Percentiles rank a stretch among this genome's conserved stretches.
phyloP scores from a whole-genome alignment of 352 stramenopile species.

The Globisporangium polare region DNA sequence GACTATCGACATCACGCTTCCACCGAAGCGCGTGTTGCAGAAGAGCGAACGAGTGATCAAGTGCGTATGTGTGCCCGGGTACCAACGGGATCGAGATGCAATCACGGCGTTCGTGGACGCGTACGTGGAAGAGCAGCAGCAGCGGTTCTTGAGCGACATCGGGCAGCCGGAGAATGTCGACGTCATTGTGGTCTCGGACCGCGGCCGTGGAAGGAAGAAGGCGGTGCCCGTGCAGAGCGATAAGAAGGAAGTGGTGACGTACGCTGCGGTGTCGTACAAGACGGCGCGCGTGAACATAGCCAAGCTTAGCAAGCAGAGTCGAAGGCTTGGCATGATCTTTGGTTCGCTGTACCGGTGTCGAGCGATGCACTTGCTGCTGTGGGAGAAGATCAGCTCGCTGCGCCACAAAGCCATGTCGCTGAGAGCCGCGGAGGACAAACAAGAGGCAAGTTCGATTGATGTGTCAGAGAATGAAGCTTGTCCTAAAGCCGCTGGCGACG shows the following conservation, averaged over 20 bases:
- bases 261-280: conserved; percentile 62
- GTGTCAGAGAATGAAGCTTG: neutral
- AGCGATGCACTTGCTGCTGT: conserved; percentile 63
- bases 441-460: neutral
- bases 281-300: conserved; percentile 47
- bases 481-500: conserved; percentile 9
- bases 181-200: conserved; percentile 56
- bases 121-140: conserved; percentile 63
- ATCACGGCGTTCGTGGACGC: conserved; percentile 56
- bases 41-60: conserved; percentile 60
- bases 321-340: conserved; percentile 70
- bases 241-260: conserved; percentile 60
- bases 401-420: conserved; percentile 6
- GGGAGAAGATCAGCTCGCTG: conserved; percentile 37
- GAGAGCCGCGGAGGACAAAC: neutral
- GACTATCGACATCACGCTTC: conserved; percentile 65
- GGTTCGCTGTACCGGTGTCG: conserved; percentile 68
- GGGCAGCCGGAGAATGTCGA: conserved; percentile 46
- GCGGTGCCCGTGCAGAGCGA: conserved; percentile 21
- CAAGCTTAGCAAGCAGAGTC: conserved; percentile 64
- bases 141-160: conserved; percentile 55
- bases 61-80: conserved; percentile 57
- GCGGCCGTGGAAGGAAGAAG: conserved; percentile 18
- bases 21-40: conserved; percentile 61
- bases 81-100: conserved; percentile 40